phyloP scores from a whole-genome alignment of 1,284 basidiomycete genomes.

The Trametes sp. region DNA sequence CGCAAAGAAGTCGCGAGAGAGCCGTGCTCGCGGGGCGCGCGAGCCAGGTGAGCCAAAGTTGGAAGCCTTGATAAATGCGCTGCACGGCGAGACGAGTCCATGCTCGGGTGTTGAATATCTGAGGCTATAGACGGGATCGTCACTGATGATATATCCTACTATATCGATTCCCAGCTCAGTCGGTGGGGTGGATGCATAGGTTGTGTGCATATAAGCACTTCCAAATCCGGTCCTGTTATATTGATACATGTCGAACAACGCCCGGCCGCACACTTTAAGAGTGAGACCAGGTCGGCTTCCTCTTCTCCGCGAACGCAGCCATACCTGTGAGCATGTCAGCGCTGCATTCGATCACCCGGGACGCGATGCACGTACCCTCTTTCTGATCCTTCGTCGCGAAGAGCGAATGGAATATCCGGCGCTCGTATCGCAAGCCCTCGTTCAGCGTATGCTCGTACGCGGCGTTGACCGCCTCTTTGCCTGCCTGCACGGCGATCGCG shows the following conservation, averaged over 20 bases:
- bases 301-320: conserved; percentile 97
- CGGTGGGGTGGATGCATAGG: too few relatives aligned
- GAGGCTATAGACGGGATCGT: too few relatives aligned
- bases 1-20: too few relatives aligned
- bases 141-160: too few relatives aligned
- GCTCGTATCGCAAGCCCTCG: conserved; percentile 90
- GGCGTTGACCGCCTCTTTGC: conserved; percentile 95
- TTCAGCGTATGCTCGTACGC: conserved; percentile 85
- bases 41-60: too few relatives aligned
- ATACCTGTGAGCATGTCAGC: conserved; percentile 65
- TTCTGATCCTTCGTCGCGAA: conserved; percentile 98
- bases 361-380: conserved; percentile 71
- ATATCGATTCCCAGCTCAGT: too few relatives aligned
- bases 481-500: conserved; percentile 86
- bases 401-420: conserved; percentile 90
- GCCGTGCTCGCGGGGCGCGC: too few relatives aligned
- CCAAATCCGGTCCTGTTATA: neutral
- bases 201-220: neutral
- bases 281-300: conserved; percentile 86
- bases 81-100: too few relatives aligned
- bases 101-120: too few relatives aligned
- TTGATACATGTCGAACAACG: neutral
- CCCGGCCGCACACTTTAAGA: conserved; percentile 41
- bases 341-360: too few relatives aligned
- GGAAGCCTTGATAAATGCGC: too few relatives aligned